Base-by-base conservation (phyloP, 768 basidiomycete species). In the Lentinula lateritia region DNA sequence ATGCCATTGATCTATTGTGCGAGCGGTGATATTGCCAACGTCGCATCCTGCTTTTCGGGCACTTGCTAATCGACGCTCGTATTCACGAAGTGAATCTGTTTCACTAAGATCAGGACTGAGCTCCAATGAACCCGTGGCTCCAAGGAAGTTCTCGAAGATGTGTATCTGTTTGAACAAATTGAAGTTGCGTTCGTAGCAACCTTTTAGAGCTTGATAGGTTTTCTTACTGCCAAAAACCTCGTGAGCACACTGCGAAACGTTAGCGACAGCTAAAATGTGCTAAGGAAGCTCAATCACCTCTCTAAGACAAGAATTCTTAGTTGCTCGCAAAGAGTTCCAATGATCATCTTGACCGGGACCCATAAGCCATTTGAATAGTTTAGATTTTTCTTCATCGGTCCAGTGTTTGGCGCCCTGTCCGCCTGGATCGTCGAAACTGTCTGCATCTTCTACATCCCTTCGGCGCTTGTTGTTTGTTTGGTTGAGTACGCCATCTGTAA, bases 141-240 rank as follows among this genome's bases (percentile, higher is more conserved):
- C 67, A 59, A 82, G 72, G 62, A 78, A 87, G 12, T 73, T 74
- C 69, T 92, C 88, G 64, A 89, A 89, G 6, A 83, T 80, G 67
- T 88, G 87, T 42, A 92, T 89, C 70, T 92, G 89, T 72, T 89
- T 91, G 80, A 91, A 92, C 15, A 90, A 74, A 66, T 90, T 91
- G 66, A 92, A 89, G 66, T 91, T 92, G 67, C 90, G 88, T 69
- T 92, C 89, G 64, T 90, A 92, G 67, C 90, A 92, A 20, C 90
- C 89, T 74, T 92, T 92, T 60, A 92, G 79, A 0, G 90, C 90
- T 68, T 91, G 89, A 64, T 90, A 92, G 13, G 89, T 89, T 71
- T 92, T 92, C 73, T 89, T 88, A 56, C 83, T 81, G 3, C 80
- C 84, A 65, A 90, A 92, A 6, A 92, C 84, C 60, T 89, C 83